These are phyloP conservation scores for Lomentospora prolificans DNA, from an alignment of 2,329 filamentous ascomycete species.

Conservation along the genomic window DNA sequence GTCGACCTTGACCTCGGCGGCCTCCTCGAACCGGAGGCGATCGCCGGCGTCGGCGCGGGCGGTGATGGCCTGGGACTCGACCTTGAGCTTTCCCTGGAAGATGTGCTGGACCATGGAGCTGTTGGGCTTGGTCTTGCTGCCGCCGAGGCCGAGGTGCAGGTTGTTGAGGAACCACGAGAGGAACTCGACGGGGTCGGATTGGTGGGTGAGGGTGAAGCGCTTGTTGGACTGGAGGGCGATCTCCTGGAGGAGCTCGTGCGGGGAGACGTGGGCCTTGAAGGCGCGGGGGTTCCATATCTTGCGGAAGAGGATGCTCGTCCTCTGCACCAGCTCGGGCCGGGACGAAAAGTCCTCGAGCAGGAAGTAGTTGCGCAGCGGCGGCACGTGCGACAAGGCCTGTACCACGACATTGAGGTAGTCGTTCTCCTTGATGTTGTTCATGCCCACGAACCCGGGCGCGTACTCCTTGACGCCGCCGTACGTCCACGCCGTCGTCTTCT, in stretches of 20 bases:
- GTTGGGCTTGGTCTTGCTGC: slow-evolving; percentile 75
- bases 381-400: slow-evolving; percentile 82
- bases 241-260: slow-evolving; percentile 93
- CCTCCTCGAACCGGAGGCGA: slow-evolving; percentile 85
- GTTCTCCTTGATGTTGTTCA: slow-evolving; percentile 99
- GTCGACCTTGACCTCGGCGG: slow-evolving; percentile 68
- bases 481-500: slow-evolving; percentile 56
- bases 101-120: slow-evolving; percentile 83
- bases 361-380: slow-evolving; percentile 82
- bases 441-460: slow-evolving; percentile 87
- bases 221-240: slow-evolving; percentile 84
- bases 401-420: slow-evolving; percentile 96
- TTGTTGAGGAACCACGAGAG: slow-evolving; percentile 97
- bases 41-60: slow-evolving; percentile 81
- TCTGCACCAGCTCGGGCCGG: slow-evolving; percentile 69
- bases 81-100: slow-evolving; percentile 85
- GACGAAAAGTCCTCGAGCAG: slow-evolving; percentile 73
- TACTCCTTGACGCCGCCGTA: slow-evolving; percentile 69
- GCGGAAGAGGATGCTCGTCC: slow-evolving; percentile 80
- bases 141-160: slow-evolving; percentile 82
- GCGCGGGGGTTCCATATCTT: slow-evolving; percentile 98
- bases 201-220: slow-evolving; percentile 79
- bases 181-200: slow-evolving; percentile 95
- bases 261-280: slow-evolving; percentile 94
- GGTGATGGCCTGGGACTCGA: slow-evolving; percentile 90